Evolutionary conservation across 225 moss, liverwort and hornwort genomes (phyloP).

Genomic region (Asterella californica): DNA sequence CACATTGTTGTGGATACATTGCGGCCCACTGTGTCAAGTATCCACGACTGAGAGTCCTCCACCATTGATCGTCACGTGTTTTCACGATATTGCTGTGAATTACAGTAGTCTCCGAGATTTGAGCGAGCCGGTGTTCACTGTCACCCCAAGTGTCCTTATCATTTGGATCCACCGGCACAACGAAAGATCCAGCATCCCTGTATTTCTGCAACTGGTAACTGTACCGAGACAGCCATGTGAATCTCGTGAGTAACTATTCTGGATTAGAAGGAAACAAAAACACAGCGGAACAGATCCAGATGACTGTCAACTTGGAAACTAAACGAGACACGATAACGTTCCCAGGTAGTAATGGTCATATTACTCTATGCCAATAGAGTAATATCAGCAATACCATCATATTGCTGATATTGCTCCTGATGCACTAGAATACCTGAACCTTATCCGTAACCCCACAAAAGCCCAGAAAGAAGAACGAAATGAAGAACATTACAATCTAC

Average conservation of each 20-base stretch:
- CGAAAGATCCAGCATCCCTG: slow-evolving; percentile 63
- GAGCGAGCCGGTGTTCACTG: slow-evolving; percentile 92
- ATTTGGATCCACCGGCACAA: slow-evolving; percentile 74
- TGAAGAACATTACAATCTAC: neutral
- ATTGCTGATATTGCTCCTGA: too few species aligned
- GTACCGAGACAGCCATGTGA: slow-evolving; percentile 18
- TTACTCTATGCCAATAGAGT: too few species aligned
- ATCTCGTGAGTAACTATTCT: neutral
- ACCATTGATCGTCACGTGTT: slow-evolving; percentile 91
- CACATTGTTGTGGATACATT: slow-evolving; percentile 89
- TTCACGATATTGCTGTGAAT: slow-evolving; percentile 82
- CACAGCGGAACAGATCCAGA: neutral
- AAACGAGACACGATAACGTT: neutral
- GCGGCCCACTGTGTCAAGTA: slow-evolving; percentile 92
- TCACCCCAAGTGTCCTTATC: slow-evolving; percentile 97
- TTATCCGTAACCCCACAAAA: neutral
- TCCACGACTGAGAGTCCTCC: slow-evolving; percentile 81
- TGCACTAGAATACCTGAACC: neutral
- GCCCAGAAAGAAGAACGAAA: neutral
- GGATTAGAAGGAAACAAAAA: neutral
- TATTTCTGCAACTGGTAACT: slow-evolving; percentile 96
- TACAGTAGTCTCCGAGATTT: slow-evolving; percentile 87
- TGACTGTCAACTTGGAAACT: neutral
- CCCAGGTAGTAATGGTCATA: too few species aligned
- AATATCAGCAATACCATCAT: too few species aligned